These are phyloP conservation scores for Blakeslea trispora DNA, from an alignment of 371 early-diverging fungal species.

Conservation along the genomic window DNA sequence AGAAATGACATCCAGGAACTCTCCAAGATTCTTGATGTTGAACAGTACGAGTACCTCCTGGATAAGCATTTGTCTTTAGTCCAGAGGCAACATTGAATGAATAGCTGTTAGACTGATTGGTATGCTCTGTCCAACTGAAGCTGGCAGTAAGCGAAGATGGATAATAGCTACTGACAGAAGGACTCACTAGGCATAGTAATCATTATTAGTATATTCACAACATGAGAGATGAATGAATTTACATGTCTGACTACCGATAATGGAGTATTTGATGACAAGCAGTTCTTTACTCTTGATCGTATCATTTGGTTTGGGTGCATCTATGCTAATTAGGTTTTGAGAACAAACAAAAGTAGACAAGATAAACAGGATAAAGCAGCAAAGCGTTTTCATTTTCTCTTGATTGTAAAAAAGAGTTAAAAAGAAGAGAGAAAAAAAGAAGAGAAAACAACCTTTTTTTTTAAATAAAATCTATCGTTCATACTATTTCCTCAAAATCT, in stretches of 20 bases:
- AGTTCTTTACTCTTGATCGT: slow-evolving; percentile 12
- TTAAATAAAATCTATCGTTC: no score
- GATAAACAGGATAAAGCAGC: neutral
- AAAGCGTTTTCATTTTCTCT: neutral
- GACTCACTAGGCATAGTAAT: slow-evolving; percentile 14
- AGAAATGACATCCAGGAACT: slow-evolving; percentile 30
- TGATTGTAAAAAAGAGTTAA: no score
- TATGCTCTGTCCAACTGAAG: slow-evolving; percentile 24
- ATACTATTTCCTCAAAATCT: no score
- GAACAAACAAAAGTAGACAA: neutral
- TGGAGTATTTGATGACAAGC: slow-evolving; percentile 14
- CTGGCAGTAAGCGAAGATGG: slow-evolving; percentile 16
- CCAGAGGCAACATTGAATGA: slow-evolving; percentile 11
- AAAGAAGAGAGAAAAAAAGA: slow-evolving; percentile 1
- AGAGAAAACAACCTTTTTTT: neutral
- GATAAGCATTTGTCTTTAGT: slow-evolving; percentile 16
- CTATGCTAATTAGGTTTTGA: slow-evolving; percentile 10
- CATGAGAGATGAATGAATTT: no score
- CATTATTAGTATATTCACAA: no score
- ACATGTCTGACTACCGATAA: slow-evolving; percentile 23
- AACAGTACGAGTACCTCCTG: slow-evolving; percentile 13
- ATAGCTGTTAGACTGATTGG: slow-evolving; percentile 8
- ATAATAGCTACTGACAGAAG: slow-evolving; percentile 11
- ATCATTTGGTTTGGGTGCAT: slow-evolving; percentile 16
- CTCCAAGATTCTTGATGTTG: slow-evolving; percentile 13